Base-by-base conservation (phyloP, 495 filamentous ascomycete species). In the Penicillium dipodomyicola region DNA sequence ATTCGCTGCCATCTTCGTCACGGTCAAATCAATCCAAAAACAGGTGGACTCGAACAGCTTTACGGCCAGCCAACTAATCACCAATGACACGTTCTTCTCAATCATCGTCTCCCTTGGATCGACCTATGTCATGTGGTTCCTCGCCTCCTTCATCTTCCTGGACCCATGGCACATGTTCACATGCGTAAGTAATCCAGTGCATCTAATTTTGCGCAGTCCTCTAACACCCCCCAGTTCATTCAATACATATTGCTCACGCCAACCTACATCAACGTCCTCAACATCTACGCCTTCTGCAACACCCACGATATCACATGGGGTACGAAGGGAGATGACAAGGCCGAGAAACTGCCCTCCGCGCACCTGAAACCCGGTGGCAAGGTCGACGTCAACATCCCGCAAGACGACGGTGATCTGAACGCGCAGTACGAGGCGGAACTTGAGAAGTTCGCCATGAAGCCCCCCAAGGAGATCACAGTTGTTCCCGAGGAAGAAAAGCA, bases 81-180 rank as follows among this genome's bases (percentile, higher is more conserved):
- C 84, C 59, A 96, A 97, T 73, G 77, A 84, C 47, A 80, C 94
- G 43, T 97, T 99, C 80, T 92, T 92, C 72, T 93, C 91, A 22
- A 82, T 99, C 44, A 91, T 99, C 61, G 83, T 99, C 15, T 96
- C 91, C 1, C 82, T 97, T 59, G 79, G 86, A 32, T 94, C 92
- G 3, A 99, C 95, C 29, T 99, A 96, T 73, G 77, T 94, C 61
- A 87, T 99, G 67, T 99, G 92, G 85, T 85, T 99, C 49, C 69
- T 97, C 39, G 87, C 90, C 4, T 96, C 92, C 12, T 82, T 99
- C 59, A 80, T 97, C 62, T 97, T 97, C 84, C 86, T 99, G 72
- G 95, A 99, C 69, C 95, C 95, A 2, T 99, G 92, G 92, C 95
- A 99, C 72, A 96, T 99, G 90, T 82, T 96, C 75, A 98, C 94